phyloP scores from a whole-genome alignment of 768 basidiomycete genomes.

The Kwoniella dejecticola region DNA sequence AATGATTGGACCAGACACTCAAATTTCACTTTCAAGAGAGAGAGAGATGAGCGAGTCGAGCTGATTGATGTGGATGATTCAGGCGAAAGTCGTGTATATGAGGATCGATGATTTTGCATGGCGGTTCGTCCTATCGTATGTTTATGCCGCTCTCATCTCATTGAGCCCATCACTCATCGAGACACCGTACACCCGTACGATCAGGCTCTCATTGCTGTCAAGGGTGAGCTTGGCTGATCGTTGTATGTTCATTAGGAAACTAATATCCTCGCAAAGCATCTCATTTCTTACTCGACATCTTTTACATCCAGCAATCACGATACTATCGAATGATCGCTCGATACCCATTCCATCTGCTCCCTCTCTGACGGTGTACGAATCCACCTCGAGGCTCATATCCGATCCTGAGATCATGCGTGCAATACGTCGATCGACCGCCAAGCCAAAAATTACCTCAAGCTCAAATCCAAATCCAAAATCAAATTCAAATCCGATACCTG shows the following conservation, averaged over 20 bases:
- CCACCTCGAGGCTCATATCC: conserved; percentile 8
- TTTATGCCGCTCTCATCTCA: background rate
- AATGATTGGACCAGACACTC: background rate
- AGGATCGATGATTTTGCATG: conserved; percentile 28
- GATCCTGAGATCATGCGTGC: conserved; percentile 15
- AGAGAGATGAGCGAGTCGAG: background rate
- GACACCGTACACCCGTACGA: too few relatives aligned
- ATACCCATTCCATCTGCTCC: conserved; percentile 6
- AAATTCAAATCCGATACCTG: too few relatives aligned
- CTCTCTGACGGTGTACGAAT: background rate
- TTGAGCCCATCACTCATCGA: background rate
- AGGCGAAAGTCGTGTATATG: conserved; percentile 6
- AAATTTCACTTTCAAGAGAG: background rate
- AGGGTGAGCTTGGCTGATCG: too few relatives aligned
- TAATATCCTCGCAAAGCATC: conserved; percentile 1
- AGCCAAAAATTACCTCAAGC: too few relatives aligned
- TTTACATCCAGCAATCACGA: conserved; percentile 7
- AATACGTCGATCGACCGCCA: conserved; percentile 1
- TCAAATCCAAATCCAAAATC: too few relatives aligned
- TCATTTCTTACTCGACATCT: conserved; percentile 22
- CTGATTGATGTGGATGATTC: too few relatives aligned
- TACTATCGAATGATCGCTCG: conserved; percentile 16
- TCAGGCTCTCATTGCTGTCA: too few relatives aligned
- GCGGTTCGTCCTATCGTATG: conserved; percentile 36
- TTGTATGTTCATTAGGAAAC: background rate